These are phyloP conservation scores for Tremellales sp. DNA, from an alignment of 1,284 basidiomycete genomes.

Conservation along the genomic window DNA sequence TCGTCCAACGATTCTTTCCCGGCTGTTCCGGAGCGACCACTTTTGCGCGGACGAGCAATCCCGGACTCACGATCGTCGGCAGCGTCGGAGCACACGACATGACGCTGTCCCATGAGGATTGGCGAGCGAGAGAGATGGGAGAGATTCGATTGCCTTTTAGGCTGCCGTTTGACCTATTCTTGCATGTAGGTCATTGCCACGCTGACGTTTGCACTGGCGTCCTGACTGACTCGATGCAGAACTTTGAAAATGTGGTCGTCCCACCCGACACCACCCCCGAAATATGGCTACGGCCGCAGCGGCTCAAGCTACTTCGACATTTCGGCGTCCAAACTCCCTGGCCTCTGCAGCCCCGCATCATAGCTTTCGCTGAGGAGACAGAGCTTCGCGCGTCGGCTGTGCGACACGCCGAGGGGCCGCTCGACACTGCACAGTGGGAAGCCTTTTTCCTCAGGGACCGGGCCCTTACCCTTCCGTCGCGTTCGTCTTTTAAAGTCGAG, in stretches of 20 bases:
- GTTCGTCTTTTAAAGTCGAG: slow-evolving; percentile 12
- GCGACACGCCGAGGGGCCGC: not conserved
- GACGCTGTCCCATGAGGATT: slow-evolving; percentile 1
- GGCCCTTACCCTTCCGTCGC: slow-evolving; percentile 2
- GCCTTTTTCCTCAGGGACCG: slow-evolving; percentile 1
- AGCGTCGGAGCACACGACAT: slow-evolving; percentile 1
- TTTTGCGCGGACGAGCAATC: slow-evolving; percentile 20
- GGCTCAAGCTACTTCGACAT: not conserved
- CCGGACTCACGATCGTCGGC: slow-evolving; percentile 23
- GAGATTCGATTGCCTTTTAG: too few relatives aligned
- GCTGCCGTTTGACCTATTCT: too few relatives aligned
- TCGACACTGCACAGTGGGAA: slow-evolving; percentile 6
- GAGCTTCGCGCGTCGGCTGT: slow-evolving; percentile 7
- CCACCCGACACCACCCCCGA: too few relatives aligned
- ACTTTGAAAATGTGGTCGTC: too few relatives aligned
- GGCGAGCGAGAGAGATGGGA: too few relatives aligned
- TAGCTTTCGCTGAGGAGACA: slow-evolving; percentile 19
- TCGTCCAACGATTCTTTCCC: slow-evolving; percentile 24
- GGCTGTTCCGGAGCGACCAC: slow-evolving; percentile 18
- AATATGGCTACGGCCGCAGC: too few relatives aligned
- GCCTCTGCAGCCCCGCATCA: slow-evolving; percentile 17
- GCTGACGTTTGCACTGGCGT: too few relatives aligned
- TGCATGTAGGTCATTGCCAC: too few relatives aligned
- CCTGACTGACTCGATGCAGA: too few relatives aligned
- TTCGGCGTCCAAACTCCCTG: slow-evolving; percentile 12